phyloP scores from a whole-genome alignment of 2,329 filamentous ascomycete genomes.

The Cordyceps militaris region DNA sequence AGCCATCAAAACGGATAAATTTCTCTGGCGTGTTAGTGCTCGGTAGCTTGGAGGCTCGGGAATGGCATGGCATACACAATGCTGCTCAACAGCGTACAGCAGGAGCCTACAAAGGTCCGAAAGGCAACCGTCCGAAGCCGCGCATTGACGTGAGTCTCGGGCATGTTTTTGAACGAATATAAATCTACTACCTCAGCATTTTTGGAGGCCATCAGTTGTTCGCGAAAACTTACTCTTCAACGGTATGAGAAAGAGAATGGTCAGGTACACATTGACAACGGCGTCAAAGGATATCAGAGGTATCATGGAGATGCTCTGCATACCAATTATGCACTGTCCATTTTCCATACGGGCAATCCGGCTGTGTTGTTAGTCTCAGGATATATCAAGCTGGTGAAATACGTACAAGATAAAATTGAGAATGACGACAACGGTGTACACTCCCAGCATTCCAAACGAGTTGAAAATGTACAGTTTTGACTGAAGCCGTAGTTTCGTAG shows the following conservation, averaged over 20 bases:
- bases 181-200: conserved; percentile 32
- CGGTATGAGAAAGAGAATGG: conserved; percentile 55
- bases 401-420: conserved; percentile 55
- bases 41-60: not conserved
- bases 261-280: conserved; percentile 56
- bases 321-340: conserved; percentile 54
- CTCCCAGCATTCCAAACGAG: conserved; percentile 46
- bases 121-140: conserved; percentile 45
- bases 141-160: conserved; percentile 32
- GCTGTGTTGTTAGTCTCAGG: conserved; percentile 24
- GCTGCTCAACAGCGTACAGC: conserved; percentile 50
- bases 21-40: conserved; percentile 32
- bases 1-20: conserved; percentile 51
- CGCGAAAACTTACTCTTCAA: conserved; percentile 39
- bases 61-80: conserved; percentile 40
- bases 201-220: too few relatives aligned
- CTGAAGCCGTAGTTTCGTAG: conserved; percentile 42
- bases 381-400: not conserved
- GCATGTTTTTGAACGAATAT: conserved; percentile 45
- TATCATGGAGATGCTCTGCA: conserved; percentile 51
- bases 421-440: conserved; percentile 41
- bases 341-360: conserved; percentile 50
- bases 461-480: conserved; percentile 57
- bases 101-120: conserved; percentile 52
- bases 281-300: conserved; percentile 56